These are phyloP conservation scores for Chytriomyces sp. DNA, from an alignment of 192 early-diverging fungal species.

Conservation along the genomic window DNA sequence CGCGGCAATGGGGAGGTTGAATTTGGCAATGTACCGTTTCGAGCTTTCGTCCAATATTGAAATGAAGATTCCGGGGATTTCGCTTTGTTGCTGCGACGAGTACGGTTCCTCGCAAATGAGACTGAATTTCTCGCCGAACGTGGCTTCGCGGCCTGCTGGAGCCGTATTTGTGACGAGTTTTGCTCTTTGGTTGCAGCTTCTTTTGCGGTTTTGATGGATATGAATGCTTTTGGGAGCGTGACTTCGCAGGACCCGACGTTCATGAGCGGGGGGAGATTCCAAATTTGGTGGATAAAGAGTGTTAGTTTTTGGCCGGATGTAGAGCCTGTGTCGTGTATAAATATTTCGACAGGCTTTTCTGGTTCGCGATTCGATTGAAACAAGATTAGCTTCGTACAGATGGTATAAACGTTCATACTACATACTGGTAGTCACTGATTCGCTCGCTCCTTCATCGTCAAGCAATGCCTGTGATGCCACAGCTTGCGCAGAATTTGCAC, in stretches of 20 bases:
- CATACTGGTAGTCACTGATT: too few species aligned
- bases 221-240: constrained; percentile 13
- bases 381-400: too few species aligned
- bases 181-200: constrained; percentile 20
- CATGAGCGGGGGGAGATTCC: constrained; percentile 14
- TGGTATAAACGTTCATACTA: too few species aligned
- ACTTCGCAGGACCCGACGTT: neutral
- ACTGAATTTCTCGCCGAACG: constrained; percentile 28
- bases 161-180: constrained; percentile 23
- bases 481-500: too few species aligned
- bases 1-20: constrained; percentile 22
- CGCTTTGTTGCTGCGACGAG: neutral
- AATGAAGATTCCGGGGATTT: constrained; percentile 11
- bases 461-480: too few species aligned
- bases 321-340: neutral
- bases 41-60: constrained; percentile 24
- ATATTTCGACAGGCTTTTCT: too few species aligned
- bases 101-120: constrained; percentile 12
- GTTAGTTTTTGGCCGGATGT: constrained; percentile 1
- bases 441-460: too few species aligned
- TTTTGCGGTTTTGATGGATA: constrained; percentile 23
- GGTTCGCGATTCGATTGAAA: too few species aligned
- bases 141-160: constrained; percentile 9
- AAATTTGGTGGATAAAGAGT: constrained; percentile 21
- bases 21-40: constrained; percentile 35